A percentile compares a stretch with the other conserved stretches of the same genome.
phyloP scores from a whole-genome alignment of 441 rosid genomes.

The Kokia cookei region DNA sequence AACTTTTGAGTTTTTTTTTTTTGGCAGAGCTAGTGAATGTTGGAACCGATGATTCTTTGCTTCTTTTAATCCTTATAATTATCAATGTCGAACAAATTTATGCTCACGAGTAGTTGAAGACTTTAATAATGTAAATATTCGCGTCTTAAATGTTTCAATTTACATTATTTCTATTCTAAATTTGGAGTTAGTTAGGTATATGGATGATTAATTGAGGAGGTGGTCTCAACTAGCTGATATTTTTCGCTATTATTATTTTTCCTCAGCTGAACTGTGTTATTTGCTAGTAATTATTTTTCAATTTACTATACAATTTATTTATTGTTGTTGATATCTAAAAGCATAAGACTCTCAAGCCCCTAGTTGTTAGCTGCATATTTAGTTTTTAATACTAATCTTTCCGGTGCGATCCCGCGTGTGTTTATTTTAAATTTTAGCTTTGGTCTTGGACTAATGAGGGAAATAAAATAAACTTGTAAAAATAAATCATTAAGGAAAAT shows the following conservation, averaged over 20 bases:
- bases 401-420: too few relatives aligned
- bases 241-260: neutral
- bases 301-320: neutral
- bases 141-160: neutral
- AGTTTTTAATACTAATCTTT: neutral
- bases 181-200: neutral
- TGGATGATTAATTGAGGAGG: neutral
- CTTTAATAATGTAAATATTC: neutral
- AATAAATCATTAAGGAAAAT: neutral
- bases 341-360: neutral
- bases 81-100: neutral
- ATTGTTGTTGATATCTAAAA: neutral
- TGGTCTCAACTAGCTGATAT: neutral
- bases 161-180: neutral
- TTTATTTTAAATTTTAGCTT: neutral
- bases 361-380: neutral
- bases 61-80: neutral
- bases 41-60: neutral
- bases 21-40: neutral
- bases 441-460: neutral
- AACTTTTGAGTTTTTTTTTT: neutral
- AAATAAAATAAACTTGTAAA: neutral
- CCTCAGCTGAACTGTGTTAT: neutral
- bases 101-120: neutral
- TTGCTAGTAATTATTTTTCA: neutral